Evolutionary conservation across 331 rosid genomes (phyloP).

Genomic region (Ulmus americana): DNA sequence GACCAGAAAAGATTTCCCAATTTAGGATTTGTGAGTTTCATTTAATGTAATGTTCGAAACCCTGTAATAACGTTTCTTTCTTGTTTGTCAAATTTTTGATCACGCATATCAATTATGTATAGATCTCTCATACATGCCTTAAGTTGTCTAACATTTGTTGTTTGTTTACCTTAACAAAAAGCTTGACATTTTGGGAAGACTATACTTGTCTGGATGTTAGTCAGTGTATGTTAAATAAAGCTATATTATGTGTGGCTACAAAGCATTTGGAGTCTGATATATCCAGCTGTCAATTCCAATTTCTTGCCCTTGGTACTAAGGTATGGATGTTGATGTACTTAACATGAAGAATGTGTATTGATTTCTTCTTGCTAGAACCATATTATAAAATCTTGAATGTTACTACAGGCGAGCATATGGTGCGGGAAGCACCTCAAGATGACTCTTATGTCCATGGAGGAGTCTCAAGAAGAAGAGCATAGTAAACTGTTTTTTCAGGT

Average conservation of each 20-base stretch:
- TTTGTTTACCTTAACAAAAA: conserved; percentile 50
- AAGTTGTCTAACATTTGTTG: neutral
- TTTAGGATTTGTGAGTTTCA: neutral
- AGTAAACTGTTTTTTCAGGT: conserved; percentile 67
- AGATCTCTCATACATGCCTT: neutral
- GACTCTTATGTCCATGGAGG: conserved; percentile 77
- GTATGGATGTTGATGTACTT: conserved; percentile 29
- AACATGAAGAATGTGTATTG: neutral
- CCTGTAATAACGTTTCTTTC: neutral
- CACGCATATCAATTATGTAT: neutral
- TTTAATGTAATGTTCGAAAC: neutral
- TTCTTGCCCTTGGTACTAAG: conserved; percentile 66
- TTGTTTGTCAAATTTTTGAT: neutral
- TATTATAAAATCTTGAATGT: conserved; percentile 8
- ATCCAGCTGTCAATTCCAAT: conserved; percentile 39
- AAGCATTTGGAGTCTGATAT: conserved; percentile 41
- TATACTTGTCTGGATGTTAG: conserved; percentile 81
- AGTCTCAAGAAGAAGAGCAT: conserved; percentile 86
- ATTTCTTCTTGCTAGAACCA: neutral
- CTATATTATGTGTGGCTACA: conserved; percentile 48
- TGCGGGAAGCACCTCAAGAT: conserved; percentile 77
- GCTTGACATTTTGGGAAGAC: conserved; percentile 79
- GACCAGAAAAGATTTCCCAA: neutral
- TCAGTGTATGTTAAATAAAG: conserved; percentile 71
- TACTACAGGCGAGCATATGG: conserved; percentile 66